A percentile compares a stretch with the other conserved stretches of the same genome.
These are phyloP conservation scores for Rhizophagus clarus DNA, from an alignment of 192 early-diverging fungal species.

Conservation along the genomic window DNA sequence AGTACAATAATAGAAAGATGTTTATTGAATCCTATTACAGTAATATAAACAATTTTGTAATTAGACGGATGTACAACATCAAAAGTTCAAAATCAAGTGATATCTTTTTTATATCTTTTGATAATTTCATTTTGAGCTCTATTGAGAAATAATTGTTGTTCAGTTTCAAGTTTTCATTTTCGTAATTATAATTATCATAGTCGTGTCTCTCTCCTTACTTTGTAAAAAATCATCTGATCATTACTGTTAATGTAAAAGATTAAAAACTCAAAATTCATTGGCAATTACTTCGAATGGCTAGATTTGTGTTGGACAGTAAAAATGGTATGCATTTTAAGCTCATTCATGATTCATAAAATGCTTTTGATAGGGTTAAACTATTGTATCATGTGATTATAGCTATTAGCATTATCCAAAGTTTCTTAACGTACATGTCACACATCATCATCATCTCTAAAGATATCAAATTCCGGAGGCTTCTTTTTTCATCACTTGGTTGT, in stretches of 20 bases:
- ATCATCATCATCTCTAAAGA: conserved; percentile 20
- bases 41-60: neutral
- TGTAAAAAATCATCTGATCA: neutral
- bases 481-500: conserved; percentile 22
- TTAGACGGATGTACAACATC: neutral
- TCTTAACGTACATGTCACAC: conserved; percentile 15
- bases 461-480: conserved; percentile 10
- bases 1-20: neutral
- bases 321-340: neutral
- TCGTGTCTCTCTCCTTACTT: neutral
- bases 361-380: too few species aligned
- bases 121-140: neutral
- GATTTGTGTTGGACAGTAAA: neutral
- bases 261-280: neutral
- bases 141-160: neutral
- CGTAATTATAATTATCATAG: neutral
- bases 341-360: neutral
- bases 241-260: neutral
- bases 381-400: neutral
- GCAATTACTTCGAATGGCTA: neutral
- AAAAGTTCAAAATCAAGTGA: neutral
- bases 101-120: neutral
- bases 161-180: neutral
- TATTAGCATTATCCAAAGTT: neutral
- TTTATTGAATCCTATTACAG: neutral